A percentile compares a stretch with the other conserved stretches of the same genome.
Conservation (phyloP, 164 flowering plant genomes). For the Magnolia kwangsiensis region DNA sequence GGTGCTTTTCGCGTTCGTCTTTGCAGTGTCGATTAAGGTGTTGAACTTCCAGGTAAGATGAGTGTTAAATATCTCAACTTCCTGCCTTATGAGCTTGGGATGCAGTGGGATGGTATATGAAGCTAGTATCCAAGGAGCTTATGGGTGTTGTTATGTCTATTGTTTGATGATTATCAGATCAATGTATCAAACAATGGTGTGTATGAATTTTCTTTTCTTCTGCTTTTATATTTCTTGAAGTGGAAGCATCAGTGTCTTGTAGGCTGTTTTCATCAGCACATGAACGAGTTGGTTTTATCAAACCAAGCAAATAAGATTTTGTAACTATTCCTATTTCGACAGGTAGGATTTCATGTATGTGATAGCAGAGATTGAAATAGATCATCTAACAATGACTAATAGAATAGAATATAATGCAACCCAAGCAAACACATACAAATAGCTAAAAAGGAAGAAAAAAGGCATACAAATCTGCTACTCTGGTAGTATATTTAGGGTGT, state of each 20-base stretch:
- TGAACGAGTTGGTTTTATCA: too few species aligned
- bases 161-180: background rate
- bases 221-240: background rate
- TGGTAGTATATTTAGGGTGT: too few species aligned
- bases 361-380: too few species aligned
- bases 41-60: conserved; percentile 42
- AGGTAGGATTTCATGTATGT: too few species aligned
- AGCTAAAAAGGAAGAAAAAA: too few species aligned
- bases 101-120: background rate
- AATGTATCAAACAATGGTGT: background rate
- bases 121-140: background rate
- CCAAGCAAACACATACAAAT: too few species aligned
- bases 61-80: background rate
- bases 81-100: background rate
- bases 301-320: too few species aligned
- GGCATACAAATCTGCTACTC: too few species aligned
- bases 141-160: background rate
- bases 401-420: too few species aligned
- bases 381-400: too few species aligned
- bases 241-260: background rate
- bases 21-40: conserved; percentile 37
- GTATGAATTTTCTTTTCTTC: background rate
- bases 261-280: too few species aligned
- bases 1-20: conserved; percentile 41
- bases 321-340: too few species aligned